A percentile compares a stretch with the other conserved stretches of the same genome.
Evolutionary conservation across 306 rosid species (phyloP).

Genomic region (Potentilla sterilis): DNA sequence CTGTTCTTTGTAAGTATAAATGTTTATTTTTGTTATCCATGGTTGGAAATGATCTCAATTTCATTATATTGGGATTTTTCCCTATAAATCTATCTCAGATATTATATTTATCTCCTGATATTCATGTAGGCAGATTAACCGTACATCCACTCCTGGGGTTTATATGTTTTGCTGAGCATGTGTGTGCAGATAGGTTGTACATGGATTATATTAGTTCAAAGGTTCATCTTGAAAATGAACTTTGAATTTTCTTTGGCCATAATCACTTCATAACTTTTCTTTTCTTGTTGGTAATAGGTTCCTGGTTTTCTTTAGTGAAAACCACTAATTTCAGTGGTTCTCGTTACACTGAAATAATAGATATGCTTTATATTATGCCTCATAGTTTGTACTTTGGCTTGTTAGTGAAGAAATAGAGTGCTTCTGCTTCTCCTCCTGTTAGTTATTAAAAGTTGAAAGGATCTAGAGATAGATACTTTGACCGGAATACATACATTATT

Average conservation of each 20-base stretch:
- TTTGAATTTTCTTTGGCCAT: neutral
- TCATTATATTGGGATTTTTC: neutral
- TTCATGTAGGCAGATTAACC: neutral
- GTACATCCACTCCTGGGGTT: neutral
- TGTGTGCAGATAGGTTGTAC: neutral
- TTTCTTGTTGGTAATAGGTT: neutral
- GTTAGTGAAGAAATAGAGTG: neutral
- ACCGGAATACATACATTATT: neutral
- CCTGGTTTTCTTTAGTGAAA: neutral
- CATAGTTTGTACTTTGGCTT: neutral
- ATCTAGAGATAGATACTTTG: neutral
- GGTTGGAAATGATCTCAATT: neutral
- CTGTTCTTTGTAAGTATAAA: conserved; percentile 65
- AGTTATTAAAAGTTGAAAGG: neutral
- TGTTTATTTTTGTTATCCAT: neutral
- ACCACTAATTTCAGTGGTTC: neutral
- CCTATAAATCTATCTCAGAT: neutral
- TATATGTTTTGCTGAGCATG: neutral
- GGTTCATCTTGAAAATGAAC: neutral
- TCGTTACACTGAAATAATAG: neutral
- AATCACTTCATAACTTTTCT: neutral
- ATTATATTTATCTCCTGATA: neutral
- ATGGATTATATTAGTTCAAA: neutral
- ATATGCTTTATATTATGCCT: neutral
- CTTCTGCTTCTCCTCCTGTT: neutral